Conservation (phyloP, 2,329 filamentous ascomycete genomes). For the Ceratocystis eucalypticola region DNA sequence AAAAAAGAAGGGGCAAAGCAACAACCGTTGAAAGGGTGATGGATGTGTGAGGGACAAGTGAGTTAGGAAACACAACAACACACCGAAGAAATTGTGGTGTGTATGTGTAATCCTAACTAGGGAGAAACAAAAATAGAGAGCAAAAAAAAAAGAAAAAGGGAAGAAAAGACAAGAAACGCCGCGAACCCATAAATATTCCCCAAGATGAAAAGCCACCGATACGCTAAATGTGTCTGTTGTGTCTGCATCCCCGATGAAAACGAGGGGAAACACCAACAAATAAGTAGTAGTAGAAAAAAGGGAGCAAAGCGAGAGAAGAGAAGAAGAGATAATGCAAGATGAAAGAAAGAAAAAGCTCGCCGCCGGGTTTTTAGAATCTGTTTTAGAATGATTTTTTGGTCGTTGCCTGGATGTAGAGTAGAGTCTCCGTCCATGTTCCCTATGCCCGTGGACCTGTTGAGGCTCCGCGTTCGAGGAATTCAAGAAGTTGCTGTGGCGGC, state of each 20-base stretch:
- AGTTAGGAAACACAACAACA: too few relatives aligned
- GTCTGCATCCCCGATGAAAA: constrained; percentile 7
- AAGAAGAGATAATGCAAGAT: background rate
- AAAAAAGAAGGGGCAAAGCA: background rate
- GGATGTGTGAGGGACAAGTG: too few relatives aligned
- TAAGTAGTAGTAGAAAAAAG: background rate
- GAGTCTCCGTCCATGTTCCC: background rate
- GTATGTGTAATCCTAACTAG: background rate
- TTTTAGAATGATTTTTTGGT: background rate
- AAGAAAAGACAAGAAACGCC: constrained; percentile 12
- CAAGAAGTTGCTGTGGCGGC: constrained; percentile 46
- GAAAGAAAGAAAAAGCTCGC: background rate
- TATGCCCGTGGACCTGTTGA: constrained; percentile 35
- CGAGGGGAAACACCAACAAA: constrained; percentile 6
- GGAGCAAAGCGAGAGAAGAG: background rate
- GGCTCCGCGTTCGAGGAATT: constrained; percentile 37
- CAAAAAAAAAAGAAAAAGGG: constrained; percentile 18
- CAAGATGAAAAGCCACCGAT: constrained; percentile 7
- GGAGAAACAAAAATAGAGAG: background rate
- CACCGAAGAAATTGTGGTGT: too few relatives aligned
- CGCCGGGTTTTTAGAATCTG: constrained; percentile 1
- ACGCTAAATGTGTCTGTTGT: constrained; percentile 2
- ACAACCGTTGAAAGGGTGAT: background rate
- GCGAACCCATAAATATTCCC: background rate
- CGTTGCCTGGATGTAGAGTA: background rate